Evolutionary conservation across 2,329 filamentous ascomycete species (phyloP).

Genomic region (Fusarium anthophilum): DNA sequence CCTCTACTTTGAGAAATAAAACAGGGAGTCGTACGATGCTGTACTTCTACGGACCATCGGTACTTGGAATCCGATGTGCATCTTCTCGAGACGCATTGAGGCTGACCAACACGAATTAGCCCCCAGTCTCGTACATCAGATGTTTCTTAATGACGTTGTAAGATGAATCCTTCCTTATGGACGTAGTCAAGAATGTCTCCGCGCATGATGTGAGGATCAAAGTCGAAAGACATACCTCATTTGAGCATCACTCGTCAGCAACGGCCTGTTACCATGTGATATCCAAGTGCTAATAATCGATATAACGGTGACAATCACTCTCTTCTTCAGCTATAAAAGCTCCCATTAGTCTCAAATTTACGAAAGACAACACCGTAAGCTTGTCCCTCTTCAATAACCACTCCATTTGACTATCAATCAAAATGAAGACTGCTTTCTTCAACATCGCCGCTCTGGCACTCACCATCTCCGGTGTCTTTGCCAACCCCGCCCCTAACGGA

Average conservation of each 20-base stretch:
- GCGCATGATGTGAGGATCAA: not conserved
- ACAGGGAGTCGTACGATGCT: not conserved
- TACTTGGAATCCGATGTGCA: not conserved
- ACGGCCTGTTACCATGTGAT: not conserved
- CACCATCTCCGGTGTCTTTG: not conserved
- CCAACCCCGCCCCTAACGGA: not conserved
- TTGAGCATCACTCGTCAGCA: not conserved
- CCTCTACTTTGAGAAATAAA: rapidly evolving
- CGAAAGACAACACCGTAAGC: not conserved
- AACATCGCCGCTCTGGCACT: not conserved
- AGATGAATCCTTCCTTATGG: not conserved
- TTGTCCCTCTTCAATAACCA: not conserved
- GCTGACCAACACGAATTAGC: not conserved
- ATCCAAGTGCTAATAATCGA: not conserved
- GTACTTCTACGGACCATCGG: not conserved
- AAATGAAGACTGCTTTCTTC: not conserved
- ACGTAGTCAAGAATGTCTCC: not conserved
- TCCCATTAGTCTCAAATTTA: not conserved
- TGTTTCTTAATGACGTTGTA: not conserved
- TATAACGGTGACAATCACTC: not conserved
- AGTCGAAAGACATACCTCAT: not conserved
- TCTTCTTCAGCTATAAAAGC: not conserved
- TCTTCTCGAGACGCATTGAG: not conserved
- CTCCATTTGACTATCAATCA: no score
- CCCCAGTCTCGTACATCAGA: not conserved